Conservation (phyloP, 2,329 filamentous ascomycete species). For the Hymenoscyphus infarciens region DNA sequence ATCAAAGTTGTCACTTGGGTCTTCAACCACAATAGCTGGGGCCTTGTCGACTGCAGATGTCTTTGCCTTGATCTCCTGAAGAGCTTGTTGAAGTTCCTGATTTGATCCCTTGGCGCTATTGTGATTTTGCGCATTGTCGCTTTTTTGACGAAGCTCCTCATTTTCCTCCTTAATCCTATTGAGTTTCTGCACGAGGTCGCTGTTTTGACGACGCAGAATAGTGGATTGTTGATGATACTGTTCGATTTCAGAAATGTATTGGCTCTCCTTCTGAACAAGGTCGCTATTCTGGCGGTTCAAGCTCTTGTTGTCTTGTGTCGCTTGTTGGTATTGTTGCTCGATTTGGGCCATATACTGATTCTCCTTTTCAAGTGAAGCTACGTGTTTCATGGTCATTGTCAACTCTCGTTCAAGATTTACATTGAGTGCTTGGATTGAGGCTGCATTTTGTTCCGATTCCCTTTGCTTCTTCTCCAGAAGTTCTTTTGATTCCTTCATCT, state of each 20-base stretch:
- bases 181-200: background rate
- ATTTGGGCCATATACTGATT: slow-evolving; percentile 1
- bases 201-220: background rate
- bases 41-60: background rate
- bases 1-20: background rate
- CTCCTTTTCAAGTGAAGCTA: background rate
- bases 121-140: background rate
- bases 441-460: background rate
- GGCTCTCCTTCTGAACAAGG: background rate
- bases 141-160: background rate
- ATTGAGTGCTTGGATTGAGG: background rate
- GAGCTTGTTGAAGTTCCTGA: background rate
- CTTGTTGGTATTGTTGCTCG: slow-evolving; percentile 3
- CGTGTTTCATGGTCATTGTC: slow-evolving; percentile 1
- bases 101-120: background rate
- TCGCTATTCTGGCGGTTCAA: background rate
- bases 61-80: background rate
- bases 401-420: background rate
- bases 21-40: background rate
- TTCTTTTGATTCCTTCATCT: background rate
- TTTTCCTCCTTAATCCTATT: slow-evolving; percentile 3
- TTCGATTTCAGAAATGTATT: background rate
- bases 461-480: background rate
- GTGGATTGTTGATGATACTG: background rate
- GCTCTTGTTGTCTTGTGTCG: background rate